phyloP scores from a whole-genome alignment of 176 grass and related monocot species.

The Zoysia japonica region DNA sequence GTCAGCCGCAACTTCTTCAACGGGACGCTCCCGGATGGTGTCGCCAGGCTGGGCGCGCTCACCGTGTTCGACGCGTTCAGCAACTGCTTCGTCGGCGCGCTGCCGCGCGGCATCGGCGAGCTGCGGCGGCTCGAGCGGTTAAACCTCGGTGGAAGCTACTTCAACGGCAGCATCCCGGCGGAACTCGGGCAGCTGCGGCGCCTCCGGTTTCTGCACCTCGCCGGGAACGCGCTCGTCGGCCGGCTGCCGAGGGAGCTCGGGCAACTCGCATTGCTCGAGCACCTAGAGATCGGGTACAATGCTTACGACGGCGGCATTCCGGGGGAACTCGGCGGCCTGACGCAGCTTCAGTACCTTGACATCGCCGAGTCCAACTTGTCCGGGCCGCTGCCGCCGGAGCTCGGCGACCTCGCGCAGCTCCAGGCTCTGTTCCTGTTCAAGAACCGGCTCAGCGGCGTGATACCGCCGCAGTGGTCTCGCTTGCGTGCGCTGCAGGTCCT shows the following conservation, averaged over 20 bases:
- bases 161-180: constrained; percentile 56
- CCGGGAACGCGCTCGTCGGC: constrained; percentile 65
- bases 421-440: constrained; percentile 81
- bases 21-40: constrained; percentile 56
- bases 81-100: constrained; percentile 67
- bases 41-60: constrained; percentile 48
- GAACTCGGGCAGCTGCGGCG: constrained; percentile 39
- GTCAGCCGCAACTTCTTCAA: constrained; percentile 86
- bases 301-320: constrained; percentile 45
- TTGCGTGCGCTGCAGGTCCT: constrained; percentile 54
- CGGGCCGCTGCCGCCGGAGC: constrained; percentile 44
- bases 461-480: constrained; percentile 43
- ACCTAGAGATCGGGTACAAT: constrained; percentile 83
- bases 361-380: constrained; percentile 61
- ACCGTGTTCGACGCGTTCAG: constrained; percentile 63
- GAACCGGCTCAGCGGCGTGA: constrained; percentile 58
- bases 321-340: constrained; percentile 41
- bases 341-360: constrained; percentile 63
- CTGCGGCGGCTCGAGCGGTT: constrained; percentile 49
- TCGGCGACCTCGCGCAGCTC: constrained; percentile 49
- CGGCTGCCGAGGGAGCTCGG: constrained; percentile 57
- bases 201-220: constrained; percentile 63
- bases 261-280: constrained; percentile 44
- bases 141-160: constrained; percentile 83
- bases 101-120: constrained; percentile 50